Percentiles rank a stretch among this genome's conserved stretches.
phyloP scores from a whole-genome alignment of 2,329 filamentous ascomycete species.

The Aspergillus sp. region DNA sequence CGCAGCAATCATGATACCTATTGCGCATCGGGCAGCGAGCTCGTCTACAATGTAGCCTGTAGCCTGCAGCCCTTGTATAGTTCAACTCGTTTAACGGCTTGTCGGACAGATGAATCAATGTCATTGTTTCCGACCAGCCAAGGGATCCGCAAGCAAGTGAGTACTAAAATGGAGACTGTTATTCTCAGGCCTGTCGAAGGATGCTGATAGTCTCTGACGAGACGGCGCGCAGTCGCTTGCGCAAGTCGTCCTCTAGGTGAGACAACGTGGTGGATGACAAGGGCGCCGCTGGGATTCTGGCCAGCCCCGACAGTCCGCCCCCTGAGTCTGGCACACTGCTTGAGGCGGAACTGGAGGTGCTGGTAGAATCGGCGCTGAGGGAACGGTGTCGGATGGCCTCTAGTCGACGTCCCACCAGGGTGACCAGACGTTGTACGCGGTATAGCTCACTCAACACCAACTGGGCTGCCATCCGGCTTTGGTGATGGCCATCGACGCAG shows the following conservation, averaged over 20 bases:
- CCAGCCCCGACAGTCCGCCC: neutral
- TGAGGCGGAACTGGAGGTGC: neutral
- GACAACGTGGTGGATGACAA: neutral
- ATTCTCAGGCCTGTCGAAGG: neutral
- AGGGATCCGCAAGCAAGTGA: no score
- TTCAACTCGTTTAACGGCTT: no score
- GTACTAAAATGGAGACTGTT: no score
- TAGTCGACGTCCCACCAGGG: neutral
- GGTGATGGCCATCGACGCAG: neutral
- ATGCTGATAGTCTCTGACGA: neutral
- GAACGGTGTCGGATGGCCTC: neutral
- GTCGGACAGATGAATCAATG: no score
- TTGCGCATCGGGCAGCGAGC: no score
- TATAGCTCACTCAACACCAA: constrained; percentile 4
- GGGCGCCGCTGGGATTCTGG: neutral
- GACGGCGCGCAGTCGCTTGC: neutral
- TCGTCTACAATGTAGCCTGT: no score
- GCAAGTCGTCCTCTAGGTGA: neutral
- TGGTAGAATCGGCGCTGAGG: neutral
- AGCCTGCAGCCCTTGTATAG: no score
- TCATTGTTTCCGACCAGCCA: no score
- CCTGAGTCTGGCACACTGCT: neutral
- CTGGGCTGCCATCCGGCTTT: constrained; percentile 4
- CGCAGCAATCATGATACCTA: no score
- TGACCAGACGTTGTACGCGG: constrained; percentile 2